phyloP scores from a whole-genome alignment of 352 stramenopile species.

The Pythium scleroteichum region DNA sequence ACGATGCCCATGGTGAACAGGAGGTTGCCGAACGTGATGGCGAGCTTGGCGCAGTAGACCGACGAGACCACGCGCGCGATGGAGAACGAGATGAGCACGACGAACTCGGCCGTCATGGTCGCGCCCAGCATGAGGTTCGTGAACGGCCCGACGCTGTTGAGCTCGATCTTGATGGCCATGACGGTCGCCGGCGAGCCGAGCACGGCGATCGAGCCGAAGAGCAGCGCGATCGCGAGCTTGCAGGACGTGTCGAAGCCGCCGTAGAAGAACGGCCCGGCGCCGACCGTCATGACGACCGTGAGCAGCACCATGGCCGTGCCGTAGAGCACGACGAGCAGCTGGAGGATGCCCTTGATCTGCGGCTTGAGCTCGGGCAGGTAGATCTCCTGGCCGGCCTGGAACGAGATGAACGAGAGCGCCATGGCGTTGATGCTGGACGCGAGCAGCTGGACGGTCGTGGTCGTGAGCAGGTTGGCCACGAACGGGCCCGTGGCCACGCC shows the following conservation, averaged over 20 bases:
- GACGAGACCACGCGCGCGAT: constrained; percentile 62
- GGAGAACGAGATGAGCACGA: constrained; percentile 72
- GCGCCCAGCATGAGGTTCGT: constrained; percentile 74
- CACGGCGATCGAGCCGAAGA: constrained; percentile 76
- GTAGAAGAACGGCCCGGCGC: constrained; percentile 64
- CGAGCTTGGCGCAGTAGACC: constrained; percentile 58
- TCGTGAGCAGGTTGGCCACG: constrained; percentile 47
- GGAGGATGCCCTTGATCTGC: constrained; percentile 64
- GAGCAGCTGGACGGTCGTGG: constrained; percentile 41
- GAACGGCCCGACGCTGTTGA: constrained; percentile 72
- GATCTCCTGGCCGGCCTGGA: constrained; percentile 73
- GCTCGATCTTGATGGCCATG: constrained; percentile 80
- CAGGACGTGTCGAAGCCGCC: constrained; percentile 44
- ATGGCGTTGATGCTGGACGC: constrained; percentile 56
- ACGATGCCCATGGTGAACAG: constrained; percentile 61
- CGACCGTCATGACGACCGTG: constrained; percentile 42
- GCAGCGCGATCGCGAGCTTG: constrained; percentile 63
- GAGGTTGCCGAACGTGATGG: constrained; percentile 51
- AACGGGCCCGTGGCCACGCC: constrained; percentile 61
- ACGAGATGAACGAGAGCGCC: constrained; percentile 75
- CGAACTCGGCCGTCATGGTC: constrained; percentile 71
- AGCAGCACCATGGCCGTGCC: constrained; percentile 53
- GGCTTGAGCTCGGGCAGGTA: constrained; percentile 63
- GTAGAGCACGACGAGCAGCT: constrained; percentile 53
- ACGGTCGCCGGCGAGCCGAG: constrained; percentile 63